phyloP scores from a whole-genome alignment of 352 stramenopile genomes.

The Achlya hypogyna region DNA sequence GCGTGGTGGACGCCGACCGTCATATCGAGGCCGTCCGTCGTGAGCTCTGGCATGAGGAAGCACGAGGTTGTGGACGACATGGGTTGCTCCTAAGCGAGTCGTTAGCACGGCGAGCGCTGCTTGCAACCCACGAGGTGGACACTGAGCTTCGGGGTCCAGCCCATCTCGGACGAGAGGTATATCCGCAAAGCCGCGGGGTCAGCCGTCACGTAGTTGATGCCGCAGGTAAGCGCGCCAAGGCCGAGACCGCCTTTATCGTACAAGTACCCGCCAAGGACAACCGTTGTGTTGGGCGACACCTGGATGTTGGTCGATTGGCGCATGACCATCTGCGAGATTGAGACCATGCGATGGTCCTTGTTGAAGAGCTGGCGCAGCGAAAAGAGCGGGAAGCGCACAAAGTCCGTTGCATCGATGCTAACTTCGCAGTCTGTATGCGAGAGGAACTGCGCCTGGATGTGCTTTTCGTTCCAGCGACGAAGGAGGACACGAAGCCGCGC shows the following conservation, averaged over 20 bases:
- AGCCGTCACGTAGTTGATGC: slow-evolving; percentile 53
- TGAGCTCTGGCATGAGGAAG: slow-evolving; percentile 64
- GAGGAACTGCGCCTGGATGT: slow-evolving; percentile 63
- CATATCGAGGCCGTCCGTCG: slow-evolving; percentile 60
- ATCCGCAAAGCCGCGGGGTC: slow-evolving; percentile 52
- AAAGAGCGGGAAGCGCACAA: slow-evolving; percentile 45
- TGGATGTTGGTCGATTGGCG: slow-evolving; percentile 65
- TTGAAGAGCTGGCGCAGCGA: slow-evolving; percentile 26
- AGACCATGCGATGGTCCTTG: slow-evolving; percentile 17
- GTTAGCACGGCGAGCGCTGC: neutral
- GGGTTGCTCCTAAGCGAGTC: slow-evolving; percentile 41
- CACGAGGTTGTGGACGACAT: slow-evolving; percentile 60
- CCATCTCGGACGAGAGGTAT: slow-evolving; percentile 54
- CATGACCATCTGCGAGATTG: slow-evolving; percentile 59
- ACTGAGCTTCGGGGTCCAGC: slow-evolving; percentile 61
- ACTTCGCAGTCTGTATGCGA: slow-evolving; percentile 77
- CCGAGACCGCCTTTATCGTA: slow-evolving; percentile 67
- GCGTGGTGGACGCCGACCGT: slow-evolving; percentile 59
- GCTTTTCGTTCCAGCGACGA: slow-evolving; percentile 53
- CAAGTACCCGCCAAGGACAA: slow-evolving; percentile 74
- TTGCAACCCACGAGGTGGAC: slow-evolving; percentile 3
- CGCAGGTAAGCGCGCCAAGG: slow-evolving; percentile 60
- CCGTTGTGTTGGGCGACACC: slow-evolving; percentile 39
- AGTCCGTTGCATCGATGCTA: slow-evolving; percentile 65
- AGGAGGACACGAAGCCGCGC: slow-evolving; percentile 46